These are phyloP conservation scores for Glomus cerebriforme DNA, from an alignment of 192 early-diverging fungal genomes.

Conservation along the genomic window DNA sequence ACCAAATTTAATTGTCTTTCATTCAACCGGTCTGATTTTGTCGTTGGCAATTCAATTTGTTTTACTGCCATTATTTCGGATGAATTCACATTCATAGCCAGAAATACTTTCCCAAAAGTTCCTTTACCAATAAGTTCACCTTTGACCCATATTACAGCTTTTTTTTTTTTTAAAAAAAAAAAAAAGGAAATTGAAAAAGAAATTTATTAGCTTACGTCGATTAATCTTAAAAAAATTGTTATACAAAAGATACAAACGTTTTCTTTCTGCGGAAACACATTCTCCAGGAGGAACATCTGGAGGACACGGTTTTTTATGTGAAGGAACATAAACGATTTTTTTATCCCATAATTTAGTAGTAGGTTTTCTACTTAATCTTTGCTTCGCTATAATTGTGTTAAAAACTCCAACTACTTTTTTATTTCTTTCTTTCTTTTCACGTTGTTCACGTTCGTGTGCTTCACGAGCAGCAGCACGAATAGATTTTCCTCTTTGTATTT, in stretches of 20 bases:
- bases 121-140: conserved; percentile 84
- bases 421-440: background rate
- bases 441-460: conserved; percentile 45
- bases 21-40: conserved; percentile 47
- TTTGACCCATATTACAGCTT: conserved; percentile 66
- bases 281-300: background rate
- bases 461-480: conserved; percentile 55
- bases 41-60: conserved; percentile 70
- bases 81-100: conserved; percentile 70
- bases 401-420: conserved; percentile 32
- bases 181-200: conserved; percentile 35
- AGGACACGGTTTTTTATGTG: background rate
- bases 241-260: background rate
- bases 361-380: conserved; percentile 43
- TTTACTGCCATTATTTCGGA: conserved; percentile 85
- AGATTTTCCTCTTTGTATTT: conserved; percentile 47
- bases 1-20: conserved; percentile 46
- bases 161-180: conserved; percentile 45
- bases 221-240: background rate
- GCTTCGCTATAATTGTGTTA: conserved; percentile 41
- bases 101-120: conserved; percentile 78
- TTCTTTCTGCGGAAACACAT: background rate
- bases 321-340: conserved; percentile 32
- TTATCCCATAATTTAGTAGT: conserved; percentile 58
- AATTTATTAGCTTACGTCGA: background rate